A percentile compares a stretch with the other conserved stretches of the same genome.
phyloP scores from a whole-genome alignment of 2,329 filamentous ascomycete species.

The Venturia pyrina region DNA sequence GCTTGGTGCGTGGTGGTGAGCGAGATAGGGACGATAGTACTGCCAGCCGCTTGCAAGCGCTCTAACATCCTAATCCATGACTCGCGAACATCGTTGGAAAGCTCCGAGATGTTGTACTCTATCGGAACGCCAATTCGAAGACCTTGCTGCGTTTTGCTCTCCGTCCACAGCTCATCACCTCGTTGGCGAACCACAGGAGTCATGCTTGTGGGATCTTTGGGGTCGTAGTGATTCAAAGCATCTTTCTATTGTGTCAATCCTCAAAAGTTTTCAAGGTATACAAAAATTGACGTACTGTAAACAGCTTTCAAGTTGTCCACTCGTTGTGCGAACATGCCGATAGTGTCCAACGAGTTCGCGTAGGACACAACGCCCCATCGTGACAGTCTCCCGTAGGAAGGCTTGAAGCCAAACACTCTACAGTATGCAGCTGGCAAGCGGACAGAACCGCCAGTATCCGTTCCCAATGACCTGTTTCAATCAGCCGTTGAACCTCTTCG shows the following conservation, averaged over 20 bases:
- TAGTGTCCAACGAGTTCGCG: slow-evolving; percentile 85
- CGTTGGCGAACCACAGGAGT: slow-evolving; percentile 43
- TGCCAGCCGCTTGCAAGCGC: slow-evolving; percentile 53
- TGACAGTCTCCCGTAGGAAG: slow-evolving; percentile 80
- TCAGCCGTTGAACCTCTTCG: slow-evolving; percentile 6
- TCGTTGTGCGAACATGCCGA: slow-evolving; percentile 56
- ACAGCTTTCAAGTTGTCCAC: not conserved
- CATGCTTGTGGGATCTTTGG: slow-evolving; percentile 66
- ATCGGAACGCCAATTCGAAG: slow-evolving; percentile 44
- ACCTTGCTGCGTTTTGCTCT: not conserved
- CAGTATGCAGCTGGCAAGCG: slow-evolving; percentile 81
- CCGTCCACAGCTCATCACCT: slow-evolving; percentile 12
- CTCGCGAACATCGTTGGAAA: slow-evolving; percentile 57
- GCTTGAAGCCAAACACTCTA: slow-evolving; percentile 76
- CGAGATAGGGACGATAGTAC: slow-evolving; percentile 63
- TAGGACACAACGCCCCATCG: slow-evolving; percentile 83
- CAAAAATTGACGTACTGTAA: not conserved
- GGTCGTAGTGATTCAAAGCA: slow-evolving; percentile 50
- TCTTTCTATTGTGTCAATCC: not conserved
- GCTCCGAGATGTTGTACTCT: slow-evolving; percentile 83
- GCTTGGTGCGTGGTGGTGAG: slow-evolving; percentile 78
- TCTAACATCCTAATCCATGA: slow-evolving; percentile 59
- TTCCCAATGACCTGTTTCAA: slow-evolving; percentile 60
- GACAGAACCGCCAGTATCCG: slow-evolving; percentile 87
- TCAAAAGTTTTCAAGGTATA: too few relatives aligned